Percentiles rank a stretch among this genome's conserved stretches.
Evolutionary conservation across 2,329 filamentous ascomycete genomes (phyloP).

Genomic region (Cadophora luteo-olivacea): DNA sequence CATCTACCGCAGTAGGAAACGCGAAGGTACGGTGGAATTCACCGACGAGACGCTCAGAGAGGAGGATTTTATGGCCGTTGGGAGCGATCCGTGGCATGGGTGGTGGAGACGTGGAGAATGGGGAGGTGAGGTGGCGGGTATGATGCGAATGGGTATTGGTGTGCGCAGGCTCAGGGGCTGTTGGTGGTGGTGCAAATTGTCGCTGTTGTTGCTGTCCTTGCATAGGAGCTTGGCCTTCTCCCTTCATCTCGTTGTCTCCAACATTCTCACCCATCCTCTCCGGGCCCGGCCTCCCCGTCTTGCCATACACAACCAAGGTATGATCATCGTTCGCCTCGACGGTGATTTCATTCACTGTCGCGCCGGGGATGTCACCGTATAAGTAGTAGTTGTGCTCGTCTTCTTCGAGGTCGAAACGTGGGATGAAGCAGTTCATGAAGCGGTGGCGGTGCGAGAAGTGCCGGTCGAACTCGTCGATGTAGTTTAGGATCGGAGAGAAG

Average conservation of each 20-base stretch:
- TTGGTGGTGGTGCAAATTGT: neutral
- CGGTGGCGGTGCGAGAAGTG: conserved; percentile 29
- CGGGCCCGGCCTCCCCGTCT: conserved; percentile 14
- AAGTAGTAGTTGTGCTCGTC: conserved; percentile 23
- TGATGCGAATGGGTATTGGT: no score
- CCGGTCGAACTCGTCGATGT: conserved; percentile 31
- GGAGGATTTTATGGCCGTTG: conserved; percentile 9
- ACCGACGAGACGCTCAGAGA: conserved; percentile 24
- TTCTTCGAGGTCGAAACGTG: conserved; percentile 33
- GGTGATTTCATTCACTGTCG: conserved; percentile 26
- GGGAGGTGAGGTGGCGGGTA: neutral
- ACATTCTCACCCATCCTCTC: neutral
- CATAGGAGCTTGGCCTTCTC: no score
- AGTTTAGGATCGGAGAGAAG: conserved; percentile 29
- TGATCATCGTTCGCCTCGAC: conserved; percentile 29
- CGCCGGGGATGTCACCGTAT: conserved; percentile 32
- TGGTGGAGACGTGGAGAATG: neutral
- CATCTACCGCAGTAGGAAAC: conserved; percentile 19
- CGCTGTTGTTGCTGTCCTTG: neutral
- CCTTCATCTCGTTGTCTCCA: no score
- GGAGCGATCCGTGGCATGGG: no score
- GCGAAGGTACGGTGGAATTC: conserved; percentile 30
- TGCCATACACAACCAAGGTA: conserved; percentile 29
- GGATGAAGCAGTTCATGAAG: conserved; percentile 32
- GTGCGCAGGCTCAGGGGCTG: neutral